Base-by-base conservation (phyloP, 345 rosid species). In the Rubroshorea leprosula region DNA sequence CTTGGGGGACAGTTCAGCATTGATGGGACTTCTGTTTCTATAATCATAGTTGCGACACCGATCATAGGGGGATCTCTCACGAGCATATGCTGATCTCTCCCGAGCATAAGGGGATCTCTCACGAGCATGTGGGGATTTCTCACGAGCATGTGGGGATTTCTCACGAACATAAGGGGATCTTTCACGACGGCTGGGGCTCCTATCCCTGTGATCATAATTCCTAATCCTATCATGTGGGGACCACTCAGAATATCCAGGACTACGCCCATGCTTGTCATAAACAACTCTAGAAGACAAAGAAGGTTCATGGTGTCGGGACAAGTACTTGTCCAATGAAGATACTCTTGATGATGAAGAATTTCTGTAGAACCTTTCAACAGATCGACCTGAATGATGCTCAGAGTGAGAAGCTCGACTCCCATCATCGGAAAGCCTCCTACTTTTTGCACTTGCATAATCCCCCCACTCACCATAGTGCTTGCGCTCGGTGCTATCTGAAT, bases 391-490 rank as follows among this genome's bases (percentile, higher is more conserved):
- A 71, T 79, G 74, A 74, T 83, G 79, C 29, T 85, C 99, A 3
- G 82, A 48, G 63, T 81, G 82, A 46, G 77, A 63, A 45, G 73
- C 44, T 15, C 95, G 92, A 35, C 69, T 20, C 66, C 63, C 69
- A 51, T 94, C 97, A 71, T 87, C 93, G 35, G 85, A 79, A 60
- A 86, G 68, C 72, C 80, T 87, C 74, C 99, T 74, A 77, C 80
- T 81, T 77, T 93, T 90, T 16, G 84, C 67, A 75, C 76, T 74
- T 19, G 78, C 70, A 66, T 80, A 75, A 67, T 83, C 96, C 47
- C 76, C 76, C 69, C 76, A 75, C 60, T 83, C 95, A 11, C 64
- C 79, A 52, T 72, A 70, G 71, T 77, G 73, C 67, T 83, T 89
- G 57, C 82, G 89, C 48, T 86, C 98, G 75, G 53, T 68, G 64